Evolutionary conservation across 169 alveolate genomes (phyloP).

Genomic region (Theileria parva): DNA sequence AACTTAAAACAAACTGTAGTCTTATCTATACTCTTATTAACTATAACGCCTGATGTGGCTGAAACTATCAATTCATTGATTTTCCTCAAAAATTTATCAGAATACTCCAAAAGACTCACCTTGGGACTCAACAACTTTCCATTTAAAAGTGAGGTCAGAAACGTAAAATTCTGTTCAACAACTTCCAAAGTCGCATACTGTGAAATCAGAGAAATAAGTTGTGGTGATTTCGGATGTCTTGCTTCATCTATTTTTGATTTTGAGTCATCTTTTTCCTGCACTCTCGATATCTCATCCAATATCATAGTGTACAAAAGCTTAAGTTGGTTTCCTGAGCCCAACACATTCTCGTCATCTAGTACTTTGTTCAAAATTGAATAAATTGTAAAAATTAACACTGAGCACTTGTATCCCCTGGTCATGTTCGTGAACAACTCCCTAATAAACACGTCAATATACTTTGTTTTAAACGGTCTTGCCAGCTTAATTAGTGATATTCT

Average conservation of each 20-base stretch:
- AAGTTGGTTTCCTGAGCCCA: constrained; percentile 15
- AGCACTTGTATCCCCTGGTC: constrained; percentile 45
- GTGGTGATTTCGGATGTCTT: constrained; percentile 35
- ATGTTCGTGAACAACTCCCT: constrained; percentile 33
- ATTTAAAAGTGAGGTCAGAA: constrained; percentile 28
- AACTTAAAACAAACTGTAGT: constrained; percentile 4
- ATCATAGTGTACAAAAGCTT: constrained; percentile 28
- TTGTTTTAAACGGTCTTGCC: constrained; percentile 28
- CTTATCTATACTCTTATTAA: constrained; percentile 26
- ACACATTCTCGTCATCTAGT: neutral
- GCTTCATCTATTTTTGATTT: constrained; percentile 53
- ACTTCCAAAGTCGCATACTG: constrained; percentile 36
- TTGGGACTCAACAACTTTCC: constrained; percentile 32
- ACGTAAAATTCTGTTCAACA: constrained; percentile 11
- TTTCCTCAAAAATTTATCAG: constrained; percentile 23
- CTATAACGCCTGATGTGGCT: constrained; percentile 28
- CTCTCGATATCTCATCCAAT: constrained; percentile 22
- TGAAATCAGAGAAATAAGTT: constrained; percentile 24
- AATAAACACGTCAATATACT: constrained; percentile 17
- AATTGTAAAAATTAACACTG: constrained; percentile 45
- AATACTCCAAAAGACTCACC: constrained; percentile 27
- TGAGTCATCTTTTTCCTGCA: constrained; percentile 43
- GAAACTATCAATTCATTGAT: constrained; percentile 32
- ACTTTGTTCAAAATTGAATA: constrained; percentile 38
- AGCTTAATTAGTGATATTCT: constrained; percentile 33